Percentiles rank a stretch among this genome's conserved stretches.
Evolutionary conservation across 225 moss, liverwort and hornwort genomes (phyloP).

Genomic region (Thuidium tamariscinum): DNA sequence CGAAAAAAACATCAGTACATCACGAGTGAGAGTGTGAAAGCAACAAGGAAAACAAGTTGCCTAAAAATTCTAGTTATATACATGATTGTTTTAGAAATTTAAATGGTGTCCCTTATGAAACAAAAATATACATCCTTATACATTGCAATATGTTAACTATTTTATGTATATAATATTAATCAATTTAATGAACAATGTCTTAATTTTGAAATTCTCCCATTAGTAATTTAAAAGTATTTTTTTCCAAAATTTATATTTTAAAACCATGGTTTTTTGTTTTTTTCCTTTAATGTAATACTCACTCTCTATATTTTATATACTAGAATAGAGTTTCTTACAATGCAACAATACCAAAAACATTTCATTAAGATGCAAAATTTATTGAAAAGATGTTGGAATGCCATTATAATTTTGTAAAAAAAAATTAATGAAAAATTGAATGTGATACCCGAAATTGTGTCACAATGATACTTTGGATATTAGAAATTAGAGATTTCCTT

Average conservation of each 20-base stretch:
- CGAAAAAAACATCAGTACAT: background rate
- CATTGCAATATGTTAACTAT: no score
- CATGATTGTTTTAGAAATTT: background rate
- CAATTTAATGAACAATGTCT: background rate
- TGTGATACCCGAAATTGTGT: background rate
- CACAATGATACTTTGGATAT: background rate
- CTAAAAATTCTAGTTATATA: rapidly evolving
- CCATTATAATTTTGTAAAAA: background rate
- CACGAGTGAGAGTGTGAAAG: no score
- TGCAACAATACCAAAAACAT: background rate
- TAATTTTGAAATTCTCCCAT: background rate
- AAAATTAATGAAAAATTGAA: background rate
- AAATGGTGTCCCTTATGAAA: rapidly evolving
- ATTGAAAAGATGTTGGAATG: background rate
- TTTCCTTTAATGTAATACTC: background rate
- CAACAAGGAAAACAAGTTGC: rapidly evolving
- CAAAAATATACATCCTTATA: background rate
- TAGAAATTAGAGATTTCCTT: background rate
- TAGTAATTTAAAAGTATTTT: background rate
- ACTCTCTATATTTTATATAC: no score
- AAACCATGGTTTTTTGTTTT: background rate
- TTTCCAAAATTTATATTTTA: background rate
- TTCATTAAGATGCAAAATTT: background rate
- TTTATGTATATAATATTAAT: background rate
- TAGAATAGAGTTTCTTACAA: background rate